Percentiles rank a stretch among this genome's conserved stretches.
Evolutionary conservation across 1,284 basidiomycete species (phyloP).

Genomic region (Sanguinoderma infundibulare): DNA sequence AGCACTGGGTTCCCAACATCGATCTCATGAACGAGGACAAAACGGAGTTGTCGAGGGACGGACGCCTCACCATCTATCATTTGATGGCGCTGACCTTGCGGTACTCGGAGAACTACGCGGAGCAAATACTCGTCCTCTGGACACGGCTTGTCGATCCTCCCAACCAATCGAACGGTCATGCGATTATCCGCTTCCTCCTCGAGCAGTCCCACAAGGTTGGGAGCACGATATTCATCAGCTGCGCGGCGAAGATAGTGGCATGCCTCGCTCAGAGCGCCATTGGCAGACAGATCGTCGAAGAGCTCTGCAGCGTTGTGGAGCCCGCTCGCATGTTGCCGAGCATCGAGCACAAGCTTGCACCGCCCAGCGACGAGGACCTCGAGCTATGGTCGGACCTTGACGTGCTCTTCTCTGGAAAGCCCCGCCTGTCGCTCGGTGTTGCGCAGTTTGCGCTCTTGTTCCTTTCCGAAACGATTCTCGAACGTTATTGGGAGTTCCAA

Average conservation of each 20-base stretch:
- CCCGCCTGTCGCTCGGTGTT: constrained; percentile 69
- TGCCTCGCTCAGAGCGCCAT: constrained; percentile 83
- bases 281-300: constrained; percentile 79
- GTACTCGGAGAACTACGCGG: constrained; percentile 78
- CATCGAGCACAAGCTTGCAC: constrained; percentile 70
- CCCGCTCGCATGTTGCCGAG: constrained; percentile 83
- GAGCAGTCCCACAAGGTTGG: constrained; percentile 89
- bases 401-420: constrained; percentile 74
- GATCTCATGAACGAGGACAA: constrained; percentile 69
- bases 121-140: constrained; percentile 88
- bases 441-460: constrained; percentile 91
- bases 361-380: constrained; percentile 73
- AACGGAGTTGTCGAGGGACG: constrained; percentile 59
- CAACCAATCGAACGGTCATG: constrained; percentile 77
- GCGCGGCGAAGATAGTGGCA: constrained; percentile 84
- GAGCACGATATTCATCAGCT: constrained; percentile 77
- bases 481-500: constrained; percentile 78
- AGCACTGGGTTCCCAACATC: constrained; percentile 82
- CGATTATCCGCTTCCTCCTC: constrained; percentile 83
- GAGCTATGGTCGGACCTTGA: constrained; percentile 78
- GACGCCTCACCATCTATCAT: constrained; percentile 78
- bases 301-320: constrained; percentile 84
- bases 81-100: constrained; percentile 85
- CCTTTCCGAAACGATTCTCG: constrained; percentile 81
- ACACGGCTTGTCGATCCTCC: constrained; percentile 73